A percentile compares a stretch with the other conserved stretches of the same genome.
phyloP scores from a whole-genome alignment of 768 basidiomycete genomes.

The Tricholoma saponaceum region DNA sequence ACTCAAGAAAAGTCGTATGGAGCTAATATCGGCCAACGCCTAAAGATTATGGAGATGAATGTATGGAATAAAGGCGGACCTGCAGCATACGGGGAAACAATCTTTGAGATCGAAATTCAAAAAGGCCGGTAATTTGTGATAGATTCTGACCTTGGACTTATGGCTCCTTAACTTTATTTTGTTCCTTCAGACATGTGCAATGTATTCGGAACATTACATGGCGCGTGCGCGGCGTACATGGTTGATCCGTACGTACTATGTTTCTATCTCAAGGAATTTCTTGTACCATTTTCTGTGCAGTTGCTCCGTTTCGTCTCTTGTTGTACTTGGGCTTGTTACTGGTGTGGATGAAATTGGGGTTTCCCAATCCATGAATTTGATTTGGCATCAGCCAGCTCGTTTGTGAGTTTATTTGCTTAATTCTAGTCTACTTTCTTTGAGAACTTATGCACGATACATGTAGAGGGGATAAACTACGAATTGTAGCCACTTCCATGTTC shows the following conservation, averaged over 20 bases:
- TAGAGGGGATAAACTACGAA: slow-evolving; percentile 39
- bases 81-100: slow-evolving; percentile 25
- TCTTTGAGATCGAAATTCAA: slow-evolving; percentile 36
- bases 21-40: slow-evolving; percentile 32
- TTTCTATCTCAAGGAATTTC: neutral
- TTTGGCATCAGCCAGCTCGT: slow-evolving; percentile 41
- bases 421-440: neutral
- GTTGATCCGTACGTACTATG: slow-evolving; percentile 43
- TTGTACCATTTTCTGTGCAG: slow-evolving; percentile 18
- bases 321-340: slow-evolving; percentile 33
- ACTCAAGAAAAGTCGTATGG: slow-evolving; percentile 31
- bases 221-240: slow-evolving; percentile 52
- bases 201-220: slow-evolving; percentile 43
- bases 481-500: slow-evolving; percentile 38
- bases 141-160: neutral
- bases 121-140: slow-evolving; percentile 23
- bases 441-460: neutral
- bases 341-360: slow-evolving; percentile 42
- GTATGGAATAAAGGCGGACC: slow-evolving; percentile 19
- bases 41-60: slow-evolving; percentile 33
- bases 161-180: neutral
- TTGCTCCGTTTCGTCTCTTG: slow-evolving; percentile 39
- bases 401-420: slow-evolving; percentile 23
- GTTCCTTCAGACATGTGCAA: slow-evolving; percentile 52
- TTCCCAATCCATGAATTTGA: slow-evolving; percentile 47